These are phyloP conservation scores for Pseudocercospora cruenta DNA, from an alignment of 2,329 filamentous ascomycete species.

Conservation along the genomic window DNA sequence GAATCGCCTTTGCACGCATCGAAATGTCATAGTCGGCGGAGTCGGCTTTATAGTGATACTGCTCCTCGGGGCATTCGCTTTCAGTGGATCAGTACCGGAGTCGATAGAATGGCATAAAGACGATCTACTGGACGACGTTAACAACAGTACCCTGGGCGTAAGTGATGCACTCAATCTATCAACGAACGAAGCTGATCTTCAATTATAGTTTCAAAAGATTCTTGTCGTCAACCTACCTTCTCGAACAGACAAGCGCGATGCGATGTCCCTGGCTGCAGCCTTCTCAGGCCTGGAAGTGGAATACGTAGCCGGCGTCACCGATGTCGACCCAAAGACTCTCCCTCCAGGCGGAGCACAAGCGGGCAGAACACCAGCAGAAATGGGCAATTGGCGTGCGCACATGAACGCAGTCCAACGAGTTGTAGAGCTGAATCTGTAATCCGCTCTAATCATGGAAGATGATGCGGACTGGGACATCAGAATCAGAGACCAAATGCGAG, in stretches of 20 bases:
- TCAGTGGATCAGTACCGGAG: neutral
- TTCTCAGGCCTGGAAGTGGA: neutral
- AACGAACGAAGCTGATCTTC: no score
- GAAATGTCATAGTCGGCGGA: neutral
- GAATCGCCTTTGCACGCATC: neutral
- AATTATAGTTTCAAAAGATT: no score
- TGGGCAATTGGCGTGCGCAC: neutral
- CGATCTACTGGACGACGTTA: no score
- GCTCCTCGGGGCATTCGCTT: neutral
- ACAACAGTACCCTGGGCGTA: no score
- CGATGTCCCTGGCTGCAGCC: no score
- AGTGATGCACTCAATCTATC: no score
- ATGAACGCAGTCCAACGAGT: constrained; percentile 20
- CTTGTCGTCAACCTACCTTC: no score
- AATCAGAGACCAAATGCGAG: constrained; percentile 43
- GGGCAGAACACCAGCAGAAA: constrained; percentile 32
- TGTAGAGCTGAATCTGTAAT: constrained; percentile 40
- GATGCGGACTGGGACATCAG: constrained; percentile 51
- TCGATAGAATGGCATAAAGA: neutral
- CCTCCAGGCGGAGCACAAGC: constrained; percentile 31
- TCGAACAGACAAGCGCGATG: no score
- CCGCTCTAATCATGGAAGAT: constrained; percentile 50
- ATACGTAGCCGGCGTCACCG: constrained; percentile 44
- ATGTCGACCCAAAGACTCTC: constrained; percentile 30
- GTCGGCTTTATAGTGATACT: neutral